These are phyloP conservation scores for Alternaria burnsii DNA, from an alignment of 2,329 filamentous ascomycete genomes.

Conservation along the genomic window DNA sequence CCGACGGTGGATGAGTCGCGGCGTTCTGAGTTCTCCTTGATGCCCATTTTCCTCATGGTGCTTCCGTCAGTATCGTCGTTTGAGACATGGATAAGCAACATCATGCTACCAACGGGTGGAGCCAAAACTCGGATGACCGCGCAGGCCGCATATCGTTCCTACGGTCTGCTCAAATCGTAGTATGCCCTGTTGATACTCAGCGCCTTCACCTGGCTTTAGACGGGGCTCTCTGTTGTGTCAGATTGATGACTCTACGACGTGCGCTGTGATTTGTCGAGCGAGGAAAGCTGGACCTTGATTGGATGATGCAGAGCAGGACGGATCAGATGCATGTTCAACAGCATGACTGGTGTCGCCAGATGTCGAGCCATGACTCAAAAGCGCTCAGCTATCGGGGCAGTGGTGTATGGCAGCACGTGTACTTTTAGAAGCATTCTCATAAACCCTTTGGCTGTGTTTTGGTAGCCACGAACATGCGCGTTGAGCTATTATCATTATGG, in stretches of 20 bases:
- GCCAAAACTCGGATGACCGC: slow-evolving; percentile 12
- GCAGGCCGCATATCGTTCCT: slow-evolving; percentile 17
- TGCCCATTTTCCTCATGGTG: slow-evolving; percentile 13
- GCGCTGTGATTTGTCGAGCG: slow-evolving; percentile 3
- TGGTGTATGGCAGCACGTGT: slow-evolving; percentile 32
- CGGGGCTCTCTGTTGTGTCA: not conserved
- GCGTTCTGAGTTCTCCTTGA: slow-evolving; percentile 20
- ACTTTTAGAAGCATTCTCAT: slow-evolving; percentile 48
- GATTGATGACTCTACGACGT: slow-evolving; percentile 5
- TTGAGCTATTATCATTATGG: not conserved
- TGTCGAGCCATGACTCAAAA: slow-evolving; percentile 4
- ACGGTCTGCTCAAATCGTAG: slow-evolving; percentile 21
- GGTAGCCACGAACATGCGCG: slow-evolving; percentile 4
- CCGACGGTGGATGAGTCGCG: slow-evolving; percentile 9
- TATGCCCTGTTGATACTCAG: slow-evolving; percentile 17
- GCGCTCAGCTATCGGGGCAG: slow-evolving; percentile 9
- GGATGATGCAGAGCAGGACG: slow-evolving; percentile 2
- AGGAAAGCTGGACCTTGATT: slow-evolving; percentile 3
- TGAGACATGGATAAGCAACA: slow-evolving; percentile 14
- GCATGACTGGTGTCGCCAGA: not conserved
- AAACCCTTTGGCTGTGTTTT: slow-evolving; percentile 18
- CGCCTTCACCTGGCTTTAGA: slow-evolving; percentile 9
- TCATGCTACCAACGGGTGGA: slow-evolving; percentile 10
- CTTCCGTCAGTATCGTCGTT: slow-evolving; percentile 12
- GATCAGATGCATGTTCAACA: slow-evolving; percentile 3